These are phyloP conservation scores for Elaeis guineensis DNA, from an alignment of 176 grass and related monocot species.

Conservation along the genomic window DNA sequence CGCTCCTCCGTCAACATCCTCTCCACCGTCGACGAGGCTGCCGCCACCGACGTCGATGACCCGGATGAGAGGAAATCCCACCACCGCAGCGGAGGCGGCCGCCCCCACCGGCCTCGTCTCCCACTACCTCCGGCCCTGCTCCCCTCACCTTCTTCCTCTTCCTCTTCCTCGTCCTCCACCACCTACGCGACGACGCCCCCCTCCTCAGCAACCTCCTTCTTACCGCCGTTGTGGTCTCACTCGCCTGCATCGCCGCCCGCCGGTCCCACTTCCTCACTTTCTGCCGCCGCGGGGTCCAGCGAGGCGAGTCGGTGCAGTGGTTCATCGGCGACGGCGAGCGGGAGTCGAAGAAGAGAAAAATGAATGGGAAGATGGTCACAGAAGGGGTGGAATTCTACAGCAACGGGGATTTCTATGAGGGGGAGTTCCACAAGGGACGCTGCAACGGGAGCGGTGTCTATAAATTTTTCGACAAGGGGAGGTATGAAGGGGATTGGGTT, in stretches of 20 bases:
- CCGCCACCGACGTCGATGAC: slow-evolving; percentile 27
- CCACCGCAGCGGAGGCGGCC: slow-evolving; percentile 21
- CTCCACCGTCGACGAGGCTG: slow-evolving; percentile 19
- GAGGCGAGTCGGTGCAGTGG: slow-evolving; percentile 39
- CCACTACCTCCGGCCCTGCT: slow-evolving; percentile 9
- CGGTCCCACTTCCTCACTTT: slow-evolving; percentile 13
- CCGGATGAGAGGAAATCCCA: slow-evolving; percentile 31
- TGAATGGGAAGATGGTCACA: slow-evolving; percentile 24
- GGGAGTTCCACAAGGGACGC: slow-evolving; percentile 49
- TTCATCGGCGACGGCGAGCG: slow-evolving; percentile 55
- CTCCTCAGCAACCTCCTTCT: too few relatives aligned
- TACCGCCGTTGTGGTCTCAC: too few relatives aligned
- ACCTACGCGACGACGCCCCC: not conserved
- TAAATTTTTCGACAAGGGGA: slow-evolving; percentile 57
- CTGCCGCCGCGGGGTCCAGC: slow-evolving; percentile 5
- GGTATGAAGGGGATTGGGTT: slow-evolving; percentile 73
- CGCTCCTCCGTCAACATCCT: slow-evolving; percentile 31
- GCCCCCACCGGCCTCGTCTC: slow-evolving; percentile 4
- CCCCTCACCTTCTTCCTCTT: slow-evolving; percentile 18
- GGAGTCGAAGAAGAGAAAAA: slow-evolving; percentile 10
- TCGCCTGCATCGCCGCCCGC: too few relatives aligned
- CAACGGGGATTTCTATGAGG: slow-evolving; percentile 75
- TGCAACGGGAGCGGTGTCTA: slow-evolving; percentile 71
- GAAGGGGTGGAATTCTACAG: slow-evolving; percentile 57
- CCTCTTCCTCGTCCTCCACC: slow-evolving; percentile 17